A percentile compares a stretch with the other conserved stretches of the same genome.
phyloP scores from a whole-genome alignment of 352 stramenopile species.

The Phytophthora pini region DNA sequence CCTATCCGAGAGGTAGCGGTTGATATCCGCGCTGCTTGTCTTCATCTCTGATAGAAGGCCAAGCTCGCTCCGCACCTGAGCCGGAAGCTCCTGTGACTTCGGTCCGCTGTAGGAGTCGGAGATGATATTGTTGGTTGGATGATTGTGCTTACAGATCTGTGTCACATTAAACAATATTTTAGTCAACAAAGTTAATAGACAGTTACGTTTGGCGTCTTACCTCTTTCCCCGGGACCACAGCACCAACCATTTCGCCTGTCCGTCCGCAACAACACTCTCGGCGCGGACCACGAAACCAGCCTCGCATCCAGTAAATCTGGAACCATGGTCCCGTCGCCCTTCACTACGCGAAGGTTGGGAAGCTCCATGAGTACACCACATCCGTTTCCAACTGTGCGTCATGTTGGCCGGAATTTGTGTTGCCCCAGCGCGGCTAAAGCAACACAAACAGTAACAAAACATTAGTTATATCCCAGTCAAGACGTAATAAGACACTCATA shows the following conservation, averaged over 20 bases:
- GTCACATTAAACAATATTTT: not conserved
- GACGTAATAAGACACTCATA: not conserved
- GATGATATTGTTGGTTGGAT: not conserved
- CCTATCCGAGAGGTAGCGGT: conserved; percentile 8
- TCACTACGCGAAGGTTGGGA: conserved; percentile 3
- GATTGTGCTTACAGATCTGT: not conserved
- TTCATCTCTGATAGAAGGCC: not conserved
- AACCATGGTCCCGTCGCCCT: conserved; percentile 1
- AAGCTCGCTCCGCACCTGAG: not conserved
- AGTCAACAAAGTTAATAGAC: not conserved
- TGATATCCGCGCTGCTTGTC: conserved; percentile 5
- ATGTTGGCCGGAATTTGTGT: not conserved
- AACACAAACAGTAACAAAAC: conserved; percentile 2
- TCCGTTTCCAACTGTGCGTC: conserved; percentile 1
- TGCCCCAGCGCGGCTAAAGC: conserved; percentile 1
- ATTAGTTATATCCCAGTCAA: not conserved
- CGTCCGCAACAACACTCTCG: not conserved
- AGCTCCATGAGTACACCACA: conserved; percentile 7
- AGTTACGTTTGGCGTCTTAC: not conserved
- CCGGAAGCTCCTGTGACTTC: not conserved
- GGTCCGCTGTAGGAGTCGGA: not conserved
- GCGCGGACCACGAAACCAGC: not conserved
- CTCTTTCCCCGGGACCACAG: not conserved
- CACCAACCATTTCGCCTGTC: not conserved
- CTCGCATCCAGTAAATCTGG: conserved; percentile 3